phyloP scores from a whole-genome alignment of 1,139 yeast species.

The Debaryomyces subglobosus region DNA sequence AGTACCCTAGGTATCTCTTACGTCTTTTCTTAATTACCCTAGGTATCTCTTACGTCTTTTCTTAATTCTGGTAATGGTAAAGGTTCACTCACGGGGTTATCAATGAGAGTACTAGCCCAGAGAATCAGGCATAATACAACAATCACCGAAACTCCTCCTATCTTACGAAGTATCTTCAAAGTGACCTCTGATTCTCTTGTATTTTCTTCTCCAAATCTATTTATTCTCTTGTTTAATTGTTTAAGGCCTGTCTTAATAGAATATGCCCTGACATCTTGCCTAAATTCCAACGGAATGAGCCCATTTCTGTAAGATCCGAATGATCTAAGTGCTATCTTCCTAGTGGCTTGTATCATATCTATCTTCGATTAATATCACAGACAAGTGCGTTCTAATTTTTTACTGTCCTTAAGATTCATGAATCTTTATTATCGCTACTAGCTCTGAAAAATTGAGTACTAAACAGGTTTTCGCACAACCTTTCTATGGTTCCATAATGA shows the following conservation, averaged over 20 bases:
- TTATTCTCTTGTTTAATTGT: slow-evolving; percentile 24
- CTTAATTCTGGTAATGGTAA: slow-evolving; percentile 22
- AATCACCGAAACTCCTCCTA: slow-evolving; percentile 39
- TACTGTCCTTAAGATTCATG: too few species aligned
- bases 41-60: slow-evolving; percentile 24
- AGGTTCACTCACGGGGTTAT: slow-evolving; percentile 15
- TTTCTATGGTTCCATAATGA: background rate
- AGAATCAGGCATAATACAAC: slow-evolving; percentile 38
- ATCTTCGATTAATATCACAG: background rate
- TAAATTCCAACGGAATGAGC: background rate
- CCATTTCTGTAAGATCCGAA: background rate
- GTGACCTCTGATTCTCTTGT: slow-evolving; percentile 35
- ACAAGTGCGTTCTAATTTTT: too few species aligned
- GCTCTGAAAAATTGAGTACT: slow-evolving; percentile 2
- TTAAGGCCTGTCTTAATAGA: slow-evolving; percentile 15
- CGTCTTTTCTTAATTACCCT: slow-evolving; percentile 19
- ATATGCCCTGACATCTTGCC: slow-evolving; percentile 2
- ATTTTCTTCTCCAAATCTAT: slow-evolving; percentile 38
- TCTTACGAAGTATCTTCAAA: slow-evolving; percentile 31
- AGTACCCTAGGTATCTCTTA: slow-evolving; percentile 15
- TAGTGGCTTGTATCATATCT: background rate
- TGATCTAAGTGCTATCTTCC: background rate
- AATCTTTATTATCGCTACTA: background rate
- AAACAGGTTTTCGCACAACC: slow-evolving; percentile 7
- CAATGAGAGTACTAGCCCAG: slow-evolving; percentile 33